A percentile compares a stretch with the other conserved stretches of the same genome.
phyloP scores from a whole-genome alignment of 495 filamentous ascomycete genomes.

The Elasticomyces elasticus region DNA sequence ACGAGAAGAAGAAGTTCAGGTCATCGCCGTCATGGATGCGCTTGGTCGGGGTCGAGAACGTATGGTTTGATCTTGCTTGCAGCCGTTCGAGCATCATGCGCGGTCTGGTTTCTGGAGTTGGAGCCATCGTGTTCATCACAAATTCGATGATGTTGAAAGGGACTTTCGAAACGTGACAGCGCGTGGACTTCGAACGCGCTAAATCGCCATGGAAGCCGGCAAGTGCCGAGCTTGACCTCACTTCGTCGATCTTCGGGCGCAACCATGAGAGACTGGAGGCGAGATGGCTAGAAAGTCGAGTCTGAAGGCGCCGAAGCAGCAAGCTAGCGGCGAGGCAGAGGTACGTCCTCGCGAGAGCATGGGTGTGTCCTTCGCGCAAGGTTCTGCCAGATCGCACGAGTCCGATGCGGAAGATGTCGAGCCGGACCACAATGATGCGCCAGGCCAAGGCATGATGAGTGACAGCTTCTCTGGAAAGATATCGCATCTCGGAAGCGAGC shows the following conservation, averaged over 20 bases:
- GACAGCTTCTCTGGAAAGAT: neutral
- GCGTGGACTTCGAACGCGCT: neutral
- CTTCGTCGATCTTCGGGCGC: neutral
- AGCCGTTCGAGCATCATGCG: neutral
- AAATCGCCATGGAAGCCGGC: neutral
- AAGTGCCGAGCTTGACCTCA: neutral
- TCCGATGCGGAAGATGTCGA: neutral
- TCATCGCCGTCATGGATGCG: slow-evolving; percentile 72
- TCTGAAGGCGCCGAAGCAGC: neutral
- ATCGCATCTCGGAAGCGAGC: neutral
- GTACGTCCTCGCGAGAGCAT: neutral
- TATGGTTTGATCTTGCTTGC: slow-evolving; percentile 23
- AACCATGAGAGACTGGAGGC: neutral
- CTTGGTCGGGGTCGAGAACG: slow-evolving; percentile 53
- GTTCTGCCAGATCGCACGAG: neutral
- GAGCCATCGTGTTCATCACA: neutral
- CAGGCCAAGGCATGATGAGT: too few relatives aligned
- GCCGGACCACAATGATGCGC: neutral
- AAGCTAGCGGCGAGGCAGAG: neutral
- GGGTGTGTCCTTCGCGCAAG: too few relatives aligned
- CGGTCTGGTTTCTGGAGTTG: neutral
- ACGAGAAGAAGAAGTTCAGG: slow-evolving; percentile 63
- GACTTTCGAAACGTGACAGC: neutral
- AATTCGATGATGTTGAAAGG: neutral
- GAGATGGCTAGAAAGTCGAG: neutral